A percentile compares a stretch with the other conserved stretches of the same genome.
Evolutionary conservation across 805 yeast species (phyloP).

Genomic region (Cephaloascus albidus): DNA sequence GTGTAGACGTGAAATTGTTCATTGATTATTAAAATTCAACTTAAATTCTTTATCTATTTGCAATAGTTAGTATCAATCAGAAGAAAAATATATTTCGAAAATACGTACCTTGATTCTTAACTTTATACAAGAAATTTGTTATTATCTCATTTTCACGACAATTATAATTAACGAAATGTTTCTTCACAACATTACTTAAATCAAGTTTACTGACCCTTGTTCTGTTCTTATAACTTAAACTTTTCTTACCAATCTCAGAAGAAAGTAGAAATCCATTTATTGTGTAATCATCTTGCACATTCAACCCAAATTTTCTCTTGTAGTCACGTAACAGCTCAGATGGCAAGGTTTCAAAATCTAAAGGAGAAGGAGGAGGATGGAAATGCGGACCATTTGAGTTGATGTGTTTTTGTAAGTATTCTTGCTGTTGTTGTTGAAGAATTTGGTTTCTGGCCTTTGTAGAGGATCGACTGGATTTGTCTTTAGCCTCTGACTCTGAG

Average conservation of each 20-base stretch:
- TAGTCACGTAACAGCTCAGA: constrained; percentile 62
- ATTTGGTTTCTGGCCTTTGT: constrained; percentile 52
- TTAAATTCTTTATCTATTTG: constrained; percentile 26
- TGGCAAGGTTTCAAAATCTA: constrained; percentile 63
- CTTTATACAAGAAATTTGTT: constrained; percentile 82
- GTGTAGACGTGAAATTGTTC: too few relatives aligned
- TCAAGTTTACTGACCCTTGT: constrained; percentile 49
- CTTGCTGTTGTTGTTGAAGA: constrained; percentile 63
- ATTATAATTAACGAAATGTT: constrained; percentile 51
- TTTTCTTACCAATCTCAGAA: constrained; percentile 65
- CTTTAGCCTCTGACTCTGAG: constrained; percentile 24
- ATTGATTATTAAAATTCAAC: constrained; percentile 22
- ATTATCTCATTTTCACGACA: constrained; percentile 79
- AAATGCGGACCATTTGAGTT: constrained; percentile 68
- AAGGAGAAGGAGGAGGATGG: constrained; percentile 37
- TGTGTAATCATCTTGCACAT: constrained; percentile 52
- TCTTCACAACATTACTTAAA: constrained; percentile 50
- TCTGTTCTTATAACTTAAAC: constrained; percentile 30
- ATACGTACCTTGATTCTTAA: constrained; percentile 53
- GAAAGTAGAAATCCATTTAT: constrained; percentile 62
- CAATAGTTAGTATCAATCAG: constrained; percentile 1
- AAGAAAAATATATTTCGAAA: constrained; percentile 4
- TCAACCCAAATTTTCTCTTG: constrained; percentile 47
- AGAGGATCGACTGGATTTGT: constrained; percentile 27
- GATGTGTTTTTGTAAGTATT: constrained; percentile 56